phyloP scores from a whole-genome alignment of 2,329 filamentous ascomycete genomes.

The Cytospora chrysosperma region DNA sequence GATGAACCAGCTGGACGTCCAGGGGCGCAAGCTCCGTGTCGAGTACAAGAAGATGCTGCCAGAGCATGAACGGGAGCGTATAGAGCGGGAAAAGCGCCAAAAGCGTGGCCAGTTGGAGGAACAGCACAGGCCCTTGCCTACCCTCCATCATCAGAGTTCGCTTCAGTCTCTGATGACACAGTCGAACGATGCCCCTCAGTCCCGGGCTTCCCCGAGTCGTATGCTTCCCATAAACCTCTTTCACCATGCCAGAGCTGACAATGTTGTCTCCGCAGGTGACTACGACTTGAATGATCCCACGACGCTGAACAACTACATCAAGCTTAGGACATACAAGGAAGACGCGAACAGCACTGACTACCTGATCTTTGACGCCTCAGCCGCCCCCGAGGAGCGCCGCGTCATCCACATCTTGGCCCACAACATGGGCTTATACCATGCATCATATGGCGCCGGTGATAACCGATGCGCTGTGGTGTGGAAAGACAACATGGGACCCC shows the following conservation, averaged over 20 bases:
- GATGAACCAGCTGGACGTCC: slow-evolving; percentile 94
- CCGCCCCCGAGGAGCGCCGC: slow-evolving; percentile 80
- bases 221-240: slow-evolving; percentile 29
- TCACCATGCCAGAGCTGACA: background rate
- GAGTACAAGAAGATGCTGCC: slow-evolving; percentile 99
- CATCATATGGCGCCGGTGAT: slow-evolving; percentile 84
- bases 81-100: slow-evolving; percentile 95
- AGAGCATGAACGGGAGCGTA: slow-evolving; percentile 87
- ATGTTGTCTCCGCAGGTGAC: slow-evolving; percentile 19
- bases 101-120: slow-evolving; percentile 94
- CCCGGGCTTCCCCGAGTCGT: slow-evolving; percentile 48
- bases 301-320: slow-evolving; percentile 84
- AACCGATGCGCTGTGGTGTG: slow-evolving; percentile 51
- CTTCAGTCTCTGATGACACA: slow-evolving; percentile 73
- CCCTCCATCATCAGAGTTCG: slow-evolving; percentile 78
- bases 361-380: slow-evolving; percentile 76
- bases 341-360: slow-evolving; percentile 59
- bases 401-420: slow-evolving; percentile 93
- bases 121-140: slow-evolving; percentile 76
- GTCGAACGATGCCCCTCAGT: slow-evolving; percentile 58
- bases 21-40: slow-evolving; percentile 89
- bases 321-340: slow-evolving; percentile 50
- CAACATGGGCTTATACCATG: slow-evolving; percentile 88
- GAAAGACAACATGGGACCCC: slow-evolving; percentile 24
- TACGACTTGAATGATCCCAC: slow-evolving; percentile 84